Conservation (phyloP, 2,329 filamentous ascomycete species). For the Ceratocystis harringtonii region DNA sequence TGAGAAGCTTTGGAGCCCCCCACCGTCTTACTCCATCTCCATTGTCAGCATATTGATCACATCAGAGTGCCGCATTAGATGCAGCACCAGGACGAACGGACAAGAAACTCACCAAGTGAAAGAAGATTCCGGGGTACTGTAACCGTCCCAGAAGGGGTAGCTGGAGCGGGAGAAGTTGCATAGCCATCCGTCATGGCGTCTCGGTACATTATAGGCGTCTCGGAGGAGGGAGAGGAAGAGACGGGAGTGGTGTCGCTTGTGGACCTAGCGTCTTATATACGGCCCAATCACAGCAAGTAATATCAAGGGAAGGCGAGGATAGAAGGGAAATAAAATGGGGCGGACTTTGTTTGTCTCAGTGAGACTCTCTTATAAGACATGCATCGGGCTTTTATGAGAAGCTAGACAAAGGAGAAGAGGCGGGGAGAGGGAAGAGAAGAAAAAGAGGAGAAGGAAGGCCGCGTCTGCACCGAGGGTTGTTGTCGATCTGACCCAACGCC, state of each 20-base stretch:
- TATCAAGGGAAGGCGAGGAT: neutral
- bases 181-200: neutral
- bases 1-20: neutral
- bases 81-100: neutral
- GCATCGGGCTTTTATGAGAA: neutral
- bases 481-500: neutral
- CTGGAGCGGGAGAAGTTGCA: neutral
- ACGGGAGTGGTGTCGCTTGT: neutral
- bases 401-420: neutral
- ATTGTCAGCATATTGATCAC: neutral
- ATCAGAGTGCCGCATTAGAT: neutral
- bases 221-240: neutral
- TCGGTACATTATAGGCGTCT: neutral
- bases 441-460: neutral
- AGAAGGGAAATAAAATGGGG: neutral
- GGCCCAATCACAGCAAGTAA: neutral
- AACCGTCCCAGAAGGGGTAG: neutral
- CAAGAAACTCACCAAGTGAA: neutral
- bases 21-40: neutral
- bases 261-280: neutral
- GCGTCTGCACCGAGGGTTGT: neutral
- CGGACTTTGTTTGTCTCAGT: neutral
- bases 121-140: neutral
- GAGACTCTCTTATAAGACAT: slow-evolving; percentile 6
- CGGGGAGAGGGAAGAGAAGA: neutral